Evolutionary conservation across 2,329 filamentous ascomycete genomes (phyloP), one percentile per base, ranked within the genome.

Genomic region (Diplodia corticola): DNA sequence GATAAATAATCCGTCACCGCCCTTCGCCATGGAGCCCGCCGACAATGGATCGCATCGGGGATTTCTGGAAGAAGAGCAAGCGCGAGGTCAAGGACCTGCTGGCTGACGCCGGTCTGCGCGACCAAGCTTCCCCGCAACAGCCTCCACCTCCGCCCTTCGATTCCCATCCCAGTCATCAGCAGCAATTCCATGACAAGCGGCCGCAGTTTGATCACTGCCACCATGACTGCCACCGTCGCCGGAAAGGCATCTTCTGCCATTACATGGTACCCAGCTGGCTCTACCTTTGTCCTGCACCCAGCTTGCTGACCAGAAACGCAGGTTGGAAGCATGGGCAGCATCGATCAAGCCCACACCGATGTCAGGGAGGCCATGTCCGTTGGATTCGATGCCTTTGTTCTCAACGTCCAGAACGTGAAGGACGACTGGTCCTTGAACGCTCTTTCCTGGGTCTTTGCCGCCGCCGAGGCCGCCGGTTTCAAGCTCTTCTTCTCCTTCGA

Each of bases 401-500:
- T 65, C 30, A 65, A 65, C n/a, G 69, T 76, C n/a, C 61, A 71
- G 71, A 70, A 74, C 4, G 64, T 64, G 30, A 37, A 51, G 7
- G 64, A 64, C 0, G 44, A 37, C 22, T 78, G 75, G 73, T 72
- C 74, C 0, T 72, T 69, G 2, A 64, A 69, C 35, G 73, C 76
- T 5, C 70, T 77, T 2, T 63, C 68, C 4, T 68, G 66, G 24
- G 69, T 78, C n/a, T 78, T 79, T 68, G 68, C 74, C 26, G 63
- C 63, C n/a, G 71, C 74, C n/a, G 70, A 71, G 1, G 67, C 69
- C 1, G 68, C 71, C 10, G 71, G 69, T 44, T 78, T 79, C 67
- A 69, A 71, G 7, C 71, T 79, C 26, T 78, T 77, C 70, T 78
- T 79, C 67, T 76, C 73, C n/a, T 78, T 78, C 59, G 76, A 78